Evolutionary conservation across 2,329 filamentous ascomycete species (phyloP), one percentile per base, ranked within the genome.

Genomic region (Magnaporthiopsis rhizophila): DNA sequence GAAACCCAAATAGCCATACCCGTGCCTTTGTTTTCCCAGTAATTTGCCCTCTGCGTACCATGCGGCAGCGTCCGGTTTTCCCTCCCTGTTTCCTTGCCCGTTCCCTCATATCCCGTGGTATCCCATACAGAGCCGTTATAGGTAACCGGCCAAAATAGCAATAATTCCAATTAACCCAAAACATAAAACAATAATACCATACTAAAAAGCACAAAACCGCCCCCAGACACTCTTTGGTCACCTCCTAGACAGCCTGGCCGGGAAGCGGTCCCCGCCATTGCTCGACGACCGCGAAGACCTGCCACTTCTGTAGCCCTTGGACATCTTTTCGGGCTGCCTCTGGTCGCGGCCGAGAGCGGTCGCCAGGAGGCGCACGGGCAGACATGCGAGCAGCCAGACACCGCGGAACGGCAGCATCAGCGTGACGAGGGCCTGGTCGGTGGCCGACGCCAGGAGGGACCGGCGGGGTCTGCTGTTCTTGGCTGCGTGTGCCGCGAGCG

Each of bases 401-500:
- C 56, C 57, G 4, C 57, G 62, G 32, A 63, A 28, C 26, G 62
- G 62, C 28, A 63, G 26, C 28, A 79, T 69, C 9, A 76, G 62
- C 0, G 77, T 59, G 12, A 72, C 70, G 13, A 76, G 69, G 21
- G 74, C 65, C 59, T 71, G 74, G 36, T 79, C 78, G 12, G 76
- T 65, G n/a, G 75, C 58, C 74, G 77, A 78, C 9, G 70, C 68
- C 12, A 79, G 64, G 6, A 80, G 58, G 28, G 74, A 74, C 69
- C 63, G 38, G 32, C 65, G 64, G 28, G 73, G 70, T 24, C 72
- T 73, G 65, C 76, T 79, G 66, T 79, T 78, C 71, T 80, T 83
- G 12, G 87, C 87, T 1, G 90, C 90, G 0, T 89, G 89, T 0
- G 90, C 89, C 3, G 91, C 91, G n/a, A 97, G 79, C 0, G 90